Conservation (phyloP, 441 rosid genomes). For the Arabidopsis hybrid region DNA sequence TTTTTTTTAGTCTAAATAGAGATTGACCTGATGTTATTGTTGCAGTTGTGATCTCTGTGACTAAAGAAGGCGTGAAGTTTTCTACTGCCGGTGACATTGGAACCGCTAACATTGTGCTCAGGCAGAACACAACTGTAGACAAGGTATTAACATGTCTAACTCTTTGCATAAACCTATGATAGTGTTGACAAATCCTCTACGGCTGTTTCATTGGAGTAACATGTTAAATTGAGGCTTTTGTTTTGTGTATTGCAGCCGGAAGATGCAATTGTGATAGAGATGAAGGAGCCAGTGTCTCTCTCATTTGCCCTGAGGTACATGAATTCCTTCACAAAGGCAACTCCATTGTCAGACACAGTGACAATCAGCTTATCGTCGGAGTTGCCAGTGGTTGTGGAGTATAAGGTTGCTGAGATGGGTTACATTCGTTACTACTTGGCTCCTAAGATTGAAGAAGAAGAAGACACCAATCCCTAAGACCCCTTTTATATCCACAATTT, state of each 20-base stretch:
- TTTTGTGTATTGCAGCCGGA: conserved; percentile 71
- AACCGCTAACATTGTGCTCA: conserved; percentile 82
- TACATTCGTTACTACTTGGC: conserved; percentile 89
- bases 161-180: not conserved
- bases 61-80: conserved; percentile 96
- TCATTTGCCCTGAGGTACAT: conserved; percentile 95
- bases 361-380: conserved; percentile 94
- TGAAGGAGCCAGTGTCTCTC: conserved; percentile 90
- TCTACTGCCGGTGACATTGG: conserved; percentile 95
- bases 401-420: conserved; percentile 99
- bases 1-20: not conserved
- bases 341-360: conserved; percentile 80
- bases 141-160: conserved; percentile 52
- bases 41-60: conserved; percentile 85
- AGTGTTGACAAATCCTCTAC: not conserved
- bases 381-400: conserved; percentile 94
- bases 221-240: conserved; percentile 5
- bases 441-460: conserved; percentile 95
- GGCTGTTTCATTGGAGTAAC: conserved; percentile 15
- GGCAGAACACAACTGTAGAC: conserved; percentile 92
- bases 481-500: not conserved
- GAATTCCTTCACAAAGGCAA: conserved; percentile 97
- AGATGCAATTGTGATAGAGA: conserved; percentile 83
- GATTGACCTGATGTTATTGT: not conserved
- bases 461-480: conserved; percentile 63